Conservation (phyloP, 2,329 filamentous ascomycete species). For the Cladophialophora chaetospira region DNA sequence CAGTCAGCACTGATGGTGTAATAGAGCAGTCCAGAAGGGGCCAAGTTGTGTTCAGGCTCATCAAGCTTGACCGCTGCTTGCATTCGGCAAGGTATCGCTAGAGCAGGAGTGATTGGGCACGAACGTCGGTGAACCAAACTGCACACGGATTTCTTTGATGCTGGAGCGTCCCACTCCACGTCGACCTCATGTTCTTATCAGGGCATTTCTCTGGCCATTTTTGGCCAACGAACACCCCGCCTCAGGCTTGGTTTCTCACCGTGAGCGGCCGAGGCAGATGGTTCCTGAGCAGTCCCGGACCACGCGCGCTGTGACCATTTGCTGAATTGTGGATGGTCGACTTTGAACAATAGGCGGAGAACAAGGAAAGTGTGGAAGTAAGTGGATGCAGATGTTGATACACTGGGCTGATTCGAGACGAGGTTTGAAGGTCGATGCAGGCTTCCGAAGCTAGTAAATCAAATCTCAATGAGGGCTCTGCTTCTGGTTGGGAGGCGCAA, state of each 20-base stretch:
- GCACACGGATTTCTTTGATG: not conserved
- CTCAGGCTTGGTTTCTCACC: not conserved
- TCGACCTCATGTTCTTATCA: slow-evolving; percentile 21
- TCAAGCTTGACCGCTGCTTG: slow-evolving; percentile 18
- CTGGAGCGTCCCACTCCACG: slow-evolving; percentile 4
- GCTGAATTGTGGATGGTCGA: slow-evolving; percentile 11
- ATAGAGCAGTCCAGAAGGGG: not conserved
- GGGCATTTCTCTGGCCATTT: slow-evolving; percentile 11
- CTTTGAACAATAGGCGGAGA: not conserved
- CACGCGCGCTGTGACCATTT: not conserved
- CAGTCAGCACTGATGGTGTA: slow-evolving; percentile 9
- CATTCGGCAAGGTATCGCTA: slow-evolving; percentile 1
- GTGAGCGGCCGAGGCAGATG: not conserved
- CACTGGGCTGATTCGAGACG: slow-evolving; percentile 1
- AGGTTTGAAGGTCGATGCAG: slow-evolving; percentile 9
- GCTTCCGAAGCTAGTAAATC: not conserved
- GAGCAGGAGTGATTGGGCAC: slow-evolving; percentile 7
- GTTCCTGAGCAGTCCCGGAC: not conserved
- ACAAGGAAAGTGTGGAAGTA: not conserved
- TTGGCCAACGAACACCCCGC: slow-evolving; percentile 11
- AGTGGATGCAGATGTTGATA: slow-evolving; percentile 6
- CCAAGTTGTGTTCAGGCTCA: slow-evolving; percentile 1
- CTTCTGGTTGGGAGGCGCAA: not conserved
- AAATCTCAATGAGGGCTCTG: slow-evolving; percentile 2
- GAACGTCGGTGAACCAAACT: slow-evolving; percentile 1